phyloP scores from a whole-genome alignment of 2,329 filamentous ascomycete genomes.

The Colletotrichum euphorbiae region DNA sequence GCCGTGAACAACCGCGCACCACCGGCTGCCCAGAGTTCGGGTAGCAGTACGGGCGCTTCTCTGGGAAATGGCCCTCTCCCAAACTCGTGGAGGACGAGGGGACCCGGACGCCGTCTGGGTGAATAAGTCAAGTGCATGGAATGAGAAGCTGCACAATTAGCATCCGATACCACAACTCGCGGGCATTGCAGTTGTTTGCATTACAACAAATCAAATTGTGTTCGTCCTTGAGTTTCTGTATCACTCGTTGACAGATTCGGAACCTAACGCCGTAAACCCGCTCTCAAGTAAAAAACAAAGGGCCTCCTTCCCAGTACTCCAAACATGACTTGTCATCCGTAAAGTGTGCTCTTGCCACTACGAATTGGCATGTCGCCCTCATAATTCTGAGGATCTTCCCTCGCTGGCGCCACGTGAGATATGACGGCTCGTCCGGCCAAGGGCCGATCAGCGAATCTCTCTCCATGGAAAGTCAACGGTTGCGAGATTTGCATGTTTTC shows the following conservation, averaged over 20 bases:
- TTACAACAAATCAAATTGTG: slow-evolving; percentile 37
- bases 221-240: slow-evolving; percentile 27
- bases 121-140: neutral
- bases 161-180: neutral
- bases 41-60: slow-evolving; percentile 55
- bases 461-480: slow-evolving; percentile 44
- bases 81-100: slow-evolving; percentile 73
- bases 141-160: neutral
- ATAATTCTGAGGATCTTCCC: slow-evolving; percentile 35
- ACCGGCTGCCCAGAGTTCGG: slow-evolving; percentile 47
- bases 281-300: neutral
- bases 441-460: slow-evolving; percentile 44
- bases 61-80: slow-evolving; percentile 63
- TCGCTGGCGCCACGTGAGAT: slow-evolving; percentile 2
- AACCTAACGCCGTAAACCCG: neutral
- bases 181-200: slow-evolving; percentile 12
- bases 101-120: slow-evolving; percentile 72
- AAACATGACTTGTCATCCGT: slow-evolving; percentile 42
- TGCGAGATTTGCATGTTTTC: slow-evolving; percentile 47
- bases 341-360: slow-evolving; percentile 52
- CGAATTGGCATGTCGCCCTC: slow-evolving; percentile 47
- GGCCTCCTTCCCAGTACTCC: neutral
- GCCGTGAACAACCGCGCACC: slow-evolving; percentile 58
- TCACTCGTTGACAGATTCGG: neutral
- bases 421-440: slow-evolving; percentile 34